These are phyloP conservation scores for Emmonsia crescens DNA, from an alignment of 2,329 filamentous ascomycete species.

Conservation along the genomic window DNA sequence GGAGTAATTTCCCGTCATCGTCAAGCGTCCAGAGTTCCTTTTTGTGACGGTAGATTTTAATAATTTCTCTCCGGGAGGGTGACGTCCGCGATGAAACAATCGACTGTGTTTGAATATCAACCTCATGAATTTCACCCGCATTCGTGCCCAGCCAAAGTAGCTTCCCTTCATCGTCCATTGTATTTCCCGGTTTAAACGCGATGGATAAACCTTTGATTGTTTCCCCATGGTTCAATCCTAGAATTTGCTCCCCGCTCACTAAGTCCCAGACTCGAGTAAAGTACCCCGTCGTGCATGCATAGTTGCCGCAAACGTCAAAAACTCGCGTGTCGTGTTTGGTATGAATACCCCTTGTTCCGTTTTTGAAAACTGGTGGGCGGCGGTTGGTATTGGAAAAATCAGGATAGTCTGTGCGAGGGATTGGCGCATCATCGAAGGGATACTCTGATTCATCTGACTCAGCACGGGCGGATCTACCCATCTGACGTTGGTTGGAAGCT, in stretches of 20 bases:
- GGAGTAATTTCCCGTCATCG: constrained; percentile 71
- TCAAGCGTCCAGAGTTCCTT: constrained; percentile 93
- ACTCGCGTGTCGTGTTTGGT: constrained; percentile 80
- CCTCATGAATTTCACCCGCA: constrained; percentile 75
- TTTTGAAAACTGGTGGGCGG: constrained; percentile 63
- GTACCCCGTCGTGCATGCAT: constrained; percentile 75
- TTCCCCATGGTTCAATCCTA: constrained; percentile 76
- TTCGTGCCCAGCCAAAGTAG: constrained; percentile 85
- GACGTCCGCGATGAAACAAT: constrained; percentile 60
- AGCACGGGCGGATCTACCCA: constrained; percentile 18
- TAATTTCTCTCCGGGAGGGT: constrained; percentile 68
- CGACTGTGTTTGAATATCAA: constrained; percentile 65
- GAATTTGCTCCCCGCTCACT: constrained; percentile 64
- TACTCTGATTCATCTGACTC: constrained; percentile 42
- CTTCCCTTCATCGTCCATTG: constrained; percentile 68
- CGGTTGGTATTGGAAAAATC: constrained; percentile 78
- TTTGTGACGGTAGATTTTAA: constrained; percentile 73
- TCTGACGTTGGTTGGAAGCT: constrained; percentile 5
- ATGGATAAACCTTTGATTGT: constrained; percentile 71
- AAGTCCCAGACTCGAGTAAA: constrained; percentile 84
- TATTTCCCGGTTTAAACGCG: constrained; percentile 70
- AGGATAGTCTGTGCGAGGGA: constrained; percentile 58
- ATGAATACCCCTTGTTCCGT: constrained; percentile 62
- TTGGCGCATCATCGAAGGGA: constrained; percentile 38
- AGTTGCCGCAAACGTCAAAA: constrained; percentile 79